A percentile compares a stretch with the other conserved stretches of the same genome.
These are phyloP conservation scores for Yamadazyma aaseri DNA, from an alignment of 1,139 yeast species.

Conservation along the genomic window DNA sequence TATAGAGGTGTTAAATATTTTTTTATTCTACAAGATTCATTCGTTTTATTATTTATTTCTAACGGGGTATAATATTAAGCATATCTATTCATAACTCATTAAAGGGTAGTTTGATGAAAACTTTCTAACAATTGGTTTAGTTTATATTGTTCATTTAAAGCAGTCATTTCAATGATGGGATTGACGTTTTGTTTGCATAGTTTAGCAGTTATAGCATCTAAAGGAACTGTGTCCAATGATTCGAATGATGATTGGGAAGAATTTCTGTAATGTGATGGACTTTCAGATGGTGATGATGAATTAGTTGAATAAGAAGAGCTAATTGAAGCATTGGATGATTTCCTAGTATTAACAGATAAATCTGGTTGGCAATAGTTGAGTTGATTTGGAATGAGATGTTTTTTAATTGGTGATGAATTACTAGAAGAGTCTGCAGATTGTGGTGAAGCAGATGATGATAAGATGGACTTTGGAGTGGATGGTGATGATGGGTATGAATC, in stretches of 20 bases:
- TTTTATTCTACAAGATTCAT: not conserved
- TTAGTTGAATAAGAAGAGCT: slow-evolving; percentile 9
- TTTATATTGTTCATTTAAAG: slow-evolving; percentile 40
- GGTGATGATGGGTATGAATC: slow-evolving; percentile 6
- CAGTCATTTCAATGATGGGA: slow-evolving; percentile 43
- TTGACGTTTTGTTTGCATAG: slow-evolving; percentile 21
- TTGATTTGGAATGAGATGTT: not conserved
- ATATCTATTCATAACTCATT: slow-evolving; percentile 7
- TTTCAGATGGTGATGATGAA: slow-evolving; percentile 10
- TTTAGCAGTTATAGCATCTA: slow-evolving; percentile 5
- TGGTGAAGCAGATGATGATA: slow-evolving; percentile 4
- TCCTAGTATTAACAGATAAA: not conserved
- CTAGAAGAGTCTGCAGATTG: too few species aligned
- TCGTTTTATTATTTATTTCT: too few species aligned
- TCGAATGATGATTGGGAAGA: slow-evolving; percentile 20
- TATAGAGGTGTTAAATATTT: too few species aligned
- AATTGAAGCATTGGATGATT: slow-evolving; percentile 8
- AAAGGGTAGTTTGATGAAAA: slow-evolving; percentile 12
- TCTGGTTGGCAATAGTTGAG: not conserved
- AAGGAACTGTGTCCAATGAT: slow-evolving; percentile 7
- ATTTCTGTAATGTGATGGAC: slow-evolving; percentile 26
- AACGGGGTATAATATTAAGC: not conserved
- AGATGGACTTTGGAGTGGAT: slow-evolving; percentile 3
- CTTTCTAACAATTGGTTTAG: slow-evolving; percentile 32
- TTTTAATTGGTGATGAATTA: slow-evolving; percentile 2